These are phyloP conservation scores for Leishmania major DNA, from an alignment of 208 protist genomes.

Conservation along the genomic window DNA sequence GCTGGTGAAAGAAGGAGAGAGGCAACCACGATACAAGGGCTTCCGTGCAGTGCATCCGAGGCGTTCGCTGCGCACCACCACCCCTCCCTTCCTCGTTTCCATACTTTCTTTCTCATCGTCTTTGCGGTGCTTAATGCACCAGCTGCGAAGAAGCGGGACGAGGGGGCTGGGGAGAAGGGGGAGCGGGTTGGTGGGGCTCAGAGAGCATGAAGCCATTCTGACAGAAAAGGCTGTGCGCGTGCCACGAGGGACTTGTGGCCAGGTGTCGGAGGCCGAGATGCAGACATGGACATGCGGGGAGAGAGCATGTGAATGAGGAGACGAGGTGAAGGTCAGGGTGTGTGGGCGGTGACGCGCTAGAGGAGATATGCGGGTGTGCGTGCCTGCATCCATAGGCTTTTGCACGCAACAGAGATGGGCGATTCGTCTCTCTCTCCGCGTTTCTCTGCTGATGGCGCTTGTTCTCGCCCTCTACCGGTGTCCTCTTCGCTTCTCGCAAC, in stretches of 20 bases:
- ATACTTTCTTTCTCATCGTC: not conserved
- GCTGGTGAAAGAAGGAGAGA: not conserved
- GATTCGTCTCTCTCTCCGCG: not conserved
- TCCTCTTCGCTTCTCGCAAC: not conserved
- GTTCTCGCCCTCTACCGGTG: not conserved
- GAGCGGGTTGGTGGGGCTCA: not conserved
- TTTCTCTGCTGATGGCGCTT: not conserved
- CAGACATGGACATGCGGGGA: not conserved
- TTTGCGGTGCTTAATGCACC: not conserved
- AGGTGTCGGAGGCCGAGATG: not conserved
- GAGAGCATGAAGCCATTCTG: not conserved
- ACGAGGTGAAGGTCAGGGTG: not conserved
- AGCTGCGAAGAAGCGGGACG: not conserved
- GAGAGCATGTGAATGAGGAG: not conserved
- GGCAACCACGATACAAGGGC: too few relatives aligned
- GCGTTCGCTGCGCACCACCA: not conserved
- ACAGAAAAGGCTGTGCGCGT: not conserved
- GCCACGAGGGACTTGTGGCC: not conserved
- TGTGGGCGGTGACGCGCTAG: not conserved
- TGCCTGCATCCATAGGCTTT: not conserved
- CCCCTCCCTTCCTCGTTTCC: not conserved
- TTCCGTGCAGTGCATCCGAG: not conserved
- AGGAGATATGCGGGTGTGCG: not conserved
- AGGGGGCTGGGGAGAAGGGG: not conserved
- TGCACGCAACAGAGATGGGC: not conserved